A percentile compares a stretch with the other conserved stretches of the same genome.
Evolutionary conservation across 2,329 filamentous ascomycete species (phyloP).

Genomic region (Sporothrix inflata): DNA sequence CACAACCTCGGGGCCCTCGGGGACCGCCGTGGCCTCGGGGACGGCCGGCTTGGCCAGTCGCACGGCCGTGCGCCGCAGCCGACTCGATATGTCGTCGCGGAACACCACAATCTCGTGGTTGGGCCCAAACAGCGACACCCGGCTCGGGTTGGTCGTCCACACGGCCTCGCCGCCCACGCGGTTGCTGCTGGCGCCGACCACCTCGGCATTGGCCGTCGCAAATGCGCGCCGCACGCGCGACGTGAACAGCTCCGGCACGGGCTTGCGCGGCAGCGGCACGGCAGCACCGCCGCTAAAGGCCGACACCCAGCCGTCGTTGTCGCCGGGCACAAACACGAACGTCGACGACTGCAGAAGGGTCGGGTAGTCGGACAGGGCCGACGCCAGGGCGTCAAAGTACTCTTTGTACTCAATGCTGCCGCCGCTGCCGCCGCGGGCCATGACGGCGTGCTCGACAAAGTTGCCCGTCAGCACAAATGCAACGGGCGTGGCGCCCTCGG

Average conservation of each 20-base stretch:
- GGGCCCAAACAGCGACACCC: slow-evolving; percentile 83
- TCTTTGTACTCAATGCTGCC: slow-evolving; percentile 97
- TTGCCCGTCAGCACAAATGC: slow-evolving; percentile 84
- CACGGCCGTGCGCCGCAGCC: slow-evolving; percentile 76
- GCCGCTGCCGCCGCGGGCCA: slow-evolving; percentile 68
- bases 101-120: slow-evolving; percentile 86
- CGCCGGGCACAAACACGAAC: slow-evolving; percentile 91
- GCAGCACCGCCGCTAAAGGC: slow-evolving; percentile 78
- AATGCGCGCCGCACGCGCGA: slow-evolving; percentile 82
- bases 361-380: slow-evolving; percentile 80
- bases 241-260: slow-evolving; percentile 87
- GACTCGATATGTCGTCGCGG: slow-evolving; percentile 80
- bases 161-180: slow-evolving; percentile 67
- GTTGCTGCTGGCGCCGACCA: slow-evolving; percentile 36
- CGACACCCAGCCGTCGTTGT: slow-evolving; percentile 97
- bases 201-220: slow-evolving; percentile 73
- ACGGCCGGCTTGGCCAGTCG: slow-evolving; percentile 51
- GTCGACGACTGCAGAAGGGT: slow-evolving; percentile 76
- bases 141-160: slow-evolving; percentile 86
- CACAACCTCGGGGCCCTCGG: slow-evolving; percentile 35
- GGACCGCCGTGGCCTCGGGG: slow-evolving; percentile 28
- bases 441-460: slow-evolving; percentile 70
- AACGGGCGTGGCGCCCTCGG: slow-evolving; percentile 69
- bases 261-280: slow-evolving; percentile 68
- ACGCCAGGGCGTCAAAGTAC: slow-evolving; percentile 85